Evolutionary conservation across 495 filamentous ascomycete species (phyloP), one percentile per base, ranked within the genome.

Genomic region (Chaetomium fimeti): DNA sequence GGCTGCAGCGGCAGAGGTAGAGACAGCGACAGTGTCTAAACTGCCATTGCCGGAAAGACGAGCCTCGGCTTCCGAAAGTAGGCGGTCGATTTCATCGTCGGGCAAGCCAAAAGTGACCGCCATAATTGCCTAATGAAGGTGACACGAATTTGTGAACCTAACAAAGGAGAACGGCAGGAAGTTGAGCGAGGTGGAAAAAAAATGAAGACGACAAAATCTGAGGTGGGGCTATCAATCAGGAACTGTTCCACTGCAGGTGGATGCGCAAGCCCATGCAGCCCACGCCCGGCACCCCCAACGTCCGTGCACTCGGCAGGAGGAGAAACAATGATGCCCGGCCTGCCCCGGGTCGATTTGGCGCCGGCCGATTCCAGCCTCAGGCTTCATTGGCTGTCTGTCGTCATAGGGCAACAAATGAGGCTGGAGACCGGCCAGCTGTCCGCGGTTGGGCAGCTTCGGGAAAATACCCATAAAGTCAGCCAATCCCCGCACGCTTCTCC

Each of bases 341-440:
- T 60, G 52, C 47, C n/a, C 5, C 40, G 36, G 36, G 36, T 15
- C 36, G 1, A 5, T 36, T 36, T 36, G 32, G 38, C 8, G n/a
- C 5, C 38, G 54, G 40, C 13, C 40, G 2, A 16, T 43, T 18
- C 40, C 40, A 43, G 40, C 13, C 40, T 18, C 20, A 16, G 24
- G 22, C 22, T 20, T 32, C 18, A 47, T 68, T 62, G 36, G 43
- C 49, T 27, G 63, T n/a, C n/a, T 69, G 67, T 61, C 66, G 70
- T 72, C 70, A 72, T 67, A 67, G 63, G 67, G 63, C 62, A 40
- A 43, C 32, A 47, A 65, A 54, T 73, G 71, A 75, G 72, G 69
- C 71, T 73, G 71, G 71, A 68, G 65, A 57, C 42, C n/a, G 56
- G 71, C 59, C 72, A 73, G 67, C 55, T 72, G 72, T 28, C 72